A percentile compares a stretch with the other conserved stretches of the same genome.
phyloP scores from a whole-genome alignment of 2,329 filamentous ascomycete species.

The Fusarium hostae region DNA sequence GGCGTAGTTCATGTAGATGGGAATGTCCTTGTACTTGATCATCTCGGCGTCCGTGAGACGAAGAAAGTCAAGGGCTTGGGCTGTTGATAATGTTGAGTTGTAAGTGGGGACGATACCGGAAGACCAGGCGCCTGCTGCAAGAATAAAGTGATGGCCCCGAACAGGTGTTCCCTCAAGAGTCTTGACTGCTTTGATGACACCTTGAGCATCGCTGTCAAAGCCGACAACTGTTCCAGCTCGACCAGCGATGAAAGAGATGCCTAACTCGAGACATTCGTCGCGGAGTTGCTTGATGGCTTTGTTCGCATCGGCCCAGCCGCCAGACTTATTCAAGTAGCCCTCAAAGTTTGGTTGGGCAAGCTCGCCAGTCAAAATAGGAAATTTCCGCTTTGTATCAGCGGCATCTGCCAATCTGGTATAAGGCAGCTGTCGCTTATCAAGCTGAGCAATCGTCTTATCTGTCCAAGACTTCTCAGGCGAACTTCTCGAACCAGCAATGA shows the following conservation, averaged over 20 bases:
- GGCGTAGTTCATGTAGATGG: slow-evolving; percentile 35
- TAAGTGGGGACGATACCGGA: slow-evolving; percentile 13
- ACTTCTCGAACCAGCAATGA: slow-evolving; percentile 10
- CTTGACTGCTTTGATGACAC: neutral
- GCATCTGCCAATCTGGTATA: slow-evolving; percentile 10
- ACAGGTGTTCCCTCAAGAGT: neutral
- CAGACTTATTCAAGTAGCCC: slow-evolving; percentile 26
- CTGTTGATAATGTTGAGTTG: slow-evolving; percentile 31
- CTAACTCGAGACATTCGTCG: slow-evolving; percentile 27
- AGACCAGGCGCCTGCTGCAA: slow-evolving; percentile 29
- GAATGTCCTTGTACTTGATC: slow-evolving; percentile 24
- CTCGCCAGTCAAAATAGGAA: slow-evolving; percentile 10
- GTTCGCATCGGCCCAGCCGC: slow-evolving; percentile 33
- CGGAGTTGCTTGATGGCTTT: slow-evolving; percentile 31
- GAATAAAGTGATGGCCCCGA: slow-evolving; percentile 23
- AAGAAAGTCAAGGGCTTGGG: slow-evolving; percentile 30
- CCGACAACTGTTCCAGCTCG: slow-evolving; percentile 19
- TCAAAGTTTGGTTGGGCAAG: slow-evolving; percentile 23
- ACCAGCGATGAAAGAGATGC: slow-evolving; percentile 28
- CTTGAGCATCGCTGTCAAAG: slow-evolving; percentile 4
- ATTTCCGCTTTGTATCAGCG: neutral
- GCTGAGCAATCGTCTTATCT: slow-evolving; percentile 25
- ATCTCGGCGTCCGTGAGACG: slow-evolving; percentile 26
- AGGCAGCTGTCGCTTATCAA: slow-evolving; percentile 11
- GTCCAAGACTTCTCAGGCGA: slow-evolving; percentile 11